Evolutionary conservation across 176 grass and related monocot genomes (phyloP).

Genomic region (Eremochloa ophiuroides): DNA sequence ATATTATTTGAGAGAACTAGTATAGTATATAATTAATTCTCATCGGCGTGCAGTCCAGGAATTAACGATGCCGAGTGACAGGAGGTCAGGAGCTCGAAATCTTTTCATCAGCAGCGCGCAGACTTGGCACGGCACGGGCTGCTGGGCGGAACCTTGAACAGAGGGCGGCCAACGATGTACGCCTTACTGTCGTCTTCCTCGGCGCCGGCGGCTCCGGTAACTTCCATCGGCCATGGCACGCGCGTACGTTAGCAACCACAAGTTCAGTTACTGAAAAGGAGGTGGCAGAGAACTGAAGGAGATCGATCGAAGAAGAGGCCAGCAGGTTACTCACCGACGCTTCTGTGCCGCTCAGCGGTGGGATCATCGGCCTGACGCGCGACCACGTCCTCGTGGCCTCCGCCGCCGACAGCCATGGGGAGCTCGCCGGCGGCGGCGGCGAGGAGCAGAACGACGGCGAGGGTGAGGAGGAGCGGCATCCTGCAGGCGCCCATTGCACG

Average conservation of each 20-base stretch:
- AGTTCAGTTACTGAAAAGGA: too few species aligned
- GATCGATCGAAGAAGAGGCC: too few species aligned
- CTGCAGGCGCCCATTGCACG: neutral
- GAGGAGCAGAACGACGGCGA: neutral
- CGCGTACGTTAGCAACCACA: neutral
- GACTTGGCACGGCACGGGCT: neutral
- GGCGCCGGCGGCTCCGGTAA: neutral
- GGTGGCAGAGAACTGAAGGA: neutral
- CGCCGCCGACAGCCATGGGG: neutral
- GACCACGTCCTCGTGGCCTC: neutral
- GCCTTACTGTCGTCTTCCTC: constrained; percentile 13
- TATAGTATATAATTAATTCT: too few species aligned
- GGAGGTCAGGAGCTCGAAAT: neutral
- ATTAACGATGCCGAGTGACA: neutral
- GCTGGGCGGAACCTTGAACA: constrained; percentile 28
- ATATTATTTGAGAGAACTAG: too few species aligned
- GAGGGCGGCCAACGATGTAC: neutral
- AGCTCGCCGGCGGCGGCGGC: too few species aligned
- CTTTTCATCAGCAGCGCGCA: neutral
- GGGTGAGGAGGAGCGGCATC: neutral
- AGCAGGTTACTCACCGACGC: neutral
- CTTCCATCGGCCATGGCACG: neutral
- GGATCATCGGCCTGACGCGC: too few species aligned
- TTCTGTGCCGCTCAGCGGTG: neutral
- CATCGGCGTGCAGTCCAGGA: too few species aligned